phyloP scores from a whole-genome alignment of 1,284 basidiomycete genomes.

The Cryptococcus depauperatus region DNA sequence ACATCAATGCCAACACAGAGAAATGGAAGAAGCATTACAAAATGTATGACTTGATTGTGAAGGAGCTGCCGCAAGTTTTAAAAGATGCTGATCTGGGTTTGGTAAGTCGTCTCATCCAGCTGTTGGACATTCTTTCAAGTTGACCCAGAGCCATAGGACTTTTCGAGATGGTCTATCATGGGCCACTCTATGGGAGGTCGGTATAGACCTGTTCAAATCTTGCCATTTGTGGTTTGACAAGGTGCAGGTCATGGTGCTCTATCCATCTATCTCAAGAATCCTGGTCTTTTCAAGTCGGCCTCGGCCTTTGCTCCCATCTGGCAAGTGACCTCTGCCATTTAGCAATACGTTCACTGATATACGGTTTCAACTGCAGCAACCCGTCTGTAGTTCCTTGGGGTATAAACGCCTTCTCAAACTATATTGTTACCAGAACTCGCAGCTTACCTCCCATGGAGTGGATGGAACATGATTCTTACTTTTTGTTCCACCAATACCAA shows the following conservation, averaged over 20 bases:
- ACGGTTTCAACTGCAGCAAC: too few species aligned
- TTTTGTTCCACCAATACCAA: constrained; percentile 64
- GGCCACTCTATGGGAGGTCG: constrained; percentile 82
- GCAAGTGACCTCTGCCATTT: constrained; percentile 21
- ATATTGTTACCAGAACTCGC: constrained; percentile 50
- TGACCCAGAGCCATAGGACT: constrained; percentile 30
- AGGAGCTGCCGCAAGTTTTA: constrained; percentile 73
- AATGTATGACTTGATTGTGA: constrained; percentile 75
- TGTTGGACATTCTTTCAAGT: not conserved
- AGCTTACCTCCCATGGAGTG: constrained; percentile 48
- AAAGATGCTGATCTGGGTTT: constrained; percentile 58
- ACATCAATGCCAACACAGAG: constrained; percentile 75
- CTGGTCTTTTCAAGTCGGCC: constrained; percentile 69
- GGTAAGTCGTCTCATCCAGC: constrained; percentile 19
- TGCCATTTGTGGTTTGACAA: not conserved
- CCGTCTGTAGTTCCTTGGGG: constrained; percentile 86
- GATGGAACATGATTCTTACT: constrained; percentile 69
- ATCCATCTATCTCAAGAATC: constrained; percentile 71
- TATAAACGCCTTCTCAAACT: constrained; percentile 83
- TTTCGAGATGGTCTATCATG: constrained; percentile 56
- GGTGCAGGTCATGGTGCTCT: constrained; percentile 75
- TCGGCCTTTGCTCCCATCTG: constrained; percentile 89
- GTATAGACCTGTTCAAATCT: not conserved
- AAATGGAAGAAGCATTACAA: constrained; percentile 79
- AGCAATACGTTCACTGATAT: too few species aligned